A percentile compares a stretch with the other conserved stretches of the same genome.
These are phyloP conservation scores for Coffea eugenioides DNA, from an alignment of 257 asterid genomes.

Conservation along the genomic window DNA sequence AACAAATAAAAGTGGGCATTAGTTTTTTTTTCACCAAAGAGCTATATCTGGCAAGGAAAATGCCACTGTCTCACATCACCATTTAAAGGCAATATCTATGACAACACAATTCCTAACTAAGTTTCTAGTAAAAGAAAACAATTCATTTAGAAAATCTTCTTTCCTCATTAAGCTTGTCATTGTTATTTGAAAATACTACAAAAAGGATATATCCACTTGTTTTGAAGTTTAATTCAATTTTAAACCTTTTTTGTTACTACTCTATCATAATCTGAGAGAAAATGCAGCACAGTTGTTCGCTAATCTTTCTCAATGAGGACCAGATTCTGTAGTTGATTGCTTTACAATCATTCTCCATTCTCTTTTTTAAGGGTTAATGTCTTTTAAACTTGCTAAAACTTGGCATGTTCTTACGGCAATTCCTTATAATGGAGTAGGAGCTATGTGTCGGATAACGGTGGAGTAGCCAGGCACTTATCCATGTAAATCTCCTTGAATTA, in stretches of 20 bases:
- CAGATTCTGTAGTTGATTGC: slow-evolving; percentile 15
- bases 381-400: slow-evolving; percentile 5
- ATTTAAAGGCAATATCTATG: no score
- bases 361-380: background rate
- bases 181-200: no score
- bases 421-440: slow-evolving; percentile 61
- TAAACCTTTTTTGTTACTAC: background rate
- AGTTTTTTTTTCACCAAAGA: background rate
- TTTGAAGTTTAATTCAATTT: no score
- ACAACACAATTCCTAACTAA: no score
- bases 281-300: slow-evolving; percentile 19
- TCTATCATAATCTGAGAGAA: background rate
- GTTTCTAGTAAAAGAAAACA: no score
- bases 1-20: no score
- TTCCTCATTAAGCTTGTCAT: no score
- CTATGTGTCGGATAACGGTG: slow-evolving; percentile 79
- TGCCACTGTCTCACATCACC: no score
- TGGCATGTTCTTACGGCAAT: slow-evolving; percentile 43
- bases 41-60: no score
- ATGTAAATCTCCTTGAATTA: slow-evolving; percentile 84
- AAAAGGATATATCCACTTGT: no score
- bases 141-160: no score
- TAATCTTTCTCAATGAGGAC: slow-evolving; percentile 20
- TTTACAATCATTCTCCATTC: background rate
- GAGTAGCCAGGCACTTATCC: slow-evolving; percentile 90